Evolutionary conservation across 1,139 yeast species (phyloP), one percentile per base, ranked within the genome.

Genomic region (Geotrichum europaeum): DNA sequence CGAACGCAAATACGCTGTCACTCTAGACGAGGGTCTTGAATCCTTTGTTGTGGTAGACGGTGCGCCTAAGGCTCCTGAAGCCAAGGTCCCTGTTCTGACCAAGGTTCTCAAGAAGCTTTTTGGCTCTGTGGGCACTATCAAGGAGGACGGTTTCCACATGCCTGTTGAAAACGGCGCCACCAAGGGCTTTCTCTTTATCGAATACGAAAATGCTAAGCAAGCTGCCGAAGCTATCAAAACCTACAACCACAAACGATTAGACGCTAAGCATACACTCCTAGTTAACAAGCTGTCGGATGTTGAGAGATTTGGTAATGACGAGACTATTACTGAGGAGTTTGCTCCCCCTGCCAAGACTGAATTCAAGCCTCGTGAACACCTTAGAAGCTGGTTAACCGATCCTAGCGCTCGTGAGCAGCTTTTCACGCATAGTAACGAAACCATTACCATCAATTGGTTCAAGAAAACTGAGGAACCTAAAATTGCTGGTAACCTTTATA

Each of bases 341-440:
- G 76, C 72, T 56, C 95, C 84, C 73, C 97, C 97, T 49, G 79
- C 78, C 57, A 69, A 89, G 60, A 84, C 90, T 59, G 86, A 84
- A 60, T 87, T 86, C 77, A 79, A 85, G 72, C 84, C 86, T 81
- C 87, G 69, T 61, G 96, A 92, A 58, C 90, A 89, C 75, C 81
- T 95, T 75, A 85, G 84, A 70, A 84, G 90, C 62, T 95, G 98
- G 98, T 83, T 95, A 73, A 86, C 88, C 70, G 99, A 95, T 75
- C 83, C 84, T 58, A 81, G 82, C 66, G 96, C 96, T 53, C 86
- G 98, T 73, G 99, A 95, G 74, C 99, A 95, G 79, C 83, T 87
- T 67, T 82, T 87, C 59, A 77, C 90, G 70, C 97, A 91, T 75
- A 83, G 81, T 69, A 87, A 86, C 58, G 96, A 91, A 67, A 81